Conservation (phyloP, 2,329 filamentous ascomycete genomes). For the Talaromyces rugulosus region DNA sequence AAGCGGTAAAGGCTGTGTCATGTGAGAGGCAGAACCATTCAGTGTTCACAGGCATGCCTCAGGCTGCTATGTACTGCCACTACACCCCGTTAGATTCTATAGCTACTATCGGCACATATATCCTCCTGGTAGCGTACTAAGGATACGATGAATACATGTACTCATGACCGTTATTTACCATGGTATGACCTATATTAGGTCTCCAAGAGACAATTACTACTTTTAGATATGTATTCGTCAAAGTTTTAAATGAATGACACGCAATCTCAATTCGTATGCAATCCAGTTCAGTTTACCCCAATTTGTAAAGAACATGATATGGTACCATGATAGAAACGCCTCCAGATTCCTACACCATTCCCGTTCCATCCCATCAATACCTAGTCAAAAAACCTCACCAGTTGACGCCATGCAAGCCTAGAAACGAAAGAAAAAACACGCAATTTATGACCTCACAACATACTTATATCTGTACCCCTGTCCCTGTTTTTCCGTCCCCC, state of each 20-base stretch:
- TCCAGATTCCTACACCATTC: background rate
- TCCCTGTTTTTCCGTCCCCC: conserved; percentile 17
- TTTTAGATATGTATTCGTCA: background rate
- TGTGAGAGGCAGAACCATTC: no score
- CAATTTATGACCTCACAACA: conserved; percentile 14
- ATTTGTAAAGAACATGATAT: background rate
- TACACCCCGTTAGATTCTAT: no score
- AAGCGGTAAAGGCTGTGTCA: no score
- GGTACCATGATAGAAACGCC: background rate
- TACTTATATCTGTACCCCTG: conserved; percentile 40
- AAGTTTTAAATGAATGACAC: background rate
- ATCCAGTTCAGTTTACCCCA: background rate
- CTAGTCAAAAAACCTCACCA: conserved; percentile 15
- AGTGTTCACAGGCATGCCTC: no score
- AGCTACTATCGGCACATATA: no score
- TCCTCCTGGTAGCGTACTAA: no score
- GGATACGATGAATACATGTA: no score
- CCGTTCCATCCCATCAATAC: conserved; percentile 17
- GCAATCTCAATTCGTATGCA: background rate
- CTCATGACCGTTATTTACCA: no score
- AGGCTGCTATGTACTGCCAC: no score
- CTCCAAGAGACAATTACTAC: no score
- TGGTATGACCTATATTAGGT: no score
- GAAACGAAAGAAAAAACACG: background rate
- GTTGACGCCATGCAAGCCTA: background rate